These are phyloP conservation scores for Adansonia rubrostipa DNA, from an alignment of 441 rosid genomes.

Conservation along the genomic window DNA sequence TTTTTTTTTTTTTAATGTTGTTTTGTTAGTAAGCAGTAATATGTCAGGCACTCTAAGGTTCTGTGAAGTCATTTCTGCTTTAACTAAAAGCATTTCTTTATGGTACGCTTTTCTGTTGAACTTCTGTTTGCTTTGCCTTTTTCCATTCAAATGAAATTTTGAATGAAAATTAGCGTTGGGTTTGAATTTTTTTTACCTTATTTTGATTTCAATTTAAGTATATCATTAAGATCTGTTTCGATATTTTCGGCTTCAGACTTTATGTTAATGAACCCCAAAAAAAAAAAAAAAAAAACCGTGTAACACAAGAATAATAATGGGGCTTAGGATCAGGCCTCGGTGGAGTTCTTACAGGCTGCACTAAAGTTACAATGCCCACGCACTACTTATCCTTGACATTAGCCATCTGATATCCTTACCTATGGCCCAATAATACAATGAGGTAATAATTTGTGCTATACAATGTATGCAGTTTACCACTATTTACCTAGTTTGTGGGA, in stretches of 20 bases:
- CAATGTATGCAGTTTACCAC: too few relatives aligned
- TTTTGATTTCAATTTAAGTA: neutral
- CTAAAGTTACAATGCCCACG: neutral
- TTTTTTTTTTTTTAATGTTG: too few relatives aligned
- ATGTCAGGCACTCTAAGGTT: neutral
- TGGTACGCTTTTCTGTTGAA: neutral
- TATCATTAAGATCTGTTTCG: neutral
- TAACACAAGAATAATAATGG: neutral
- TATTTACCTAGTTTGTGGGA: neutral
- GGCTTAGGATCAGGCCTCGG: neutral
- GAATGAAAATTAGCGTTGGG: too few relatives aligned
- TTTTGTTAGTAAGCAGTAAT: neutral
- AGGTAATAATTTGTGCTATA: neutral
- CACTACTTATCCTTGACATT: neutral
- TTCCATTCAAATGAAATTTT: neutral
- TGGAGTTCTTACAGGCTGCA: neutral
- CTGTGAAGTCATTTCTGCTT: slow-evolving; percentile 7
- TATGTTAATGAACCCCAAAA: neutral
- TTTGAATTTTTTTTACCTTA: neutral
- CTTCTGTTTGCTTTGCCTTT: neutral
- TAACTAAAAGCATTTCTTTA: neutral
- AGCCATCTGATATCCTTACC: neutral
- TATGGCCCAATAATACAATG: neutral
- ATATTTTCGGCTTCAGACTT: too few relatives aligned
- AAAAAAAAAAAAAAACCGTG: neutral